Percentiles rank a stretch among this genome's conserved stretches.
phyloP scores from a whole-genome alignment of 2,329 filamentous ascomycete genomes.

The Hortaea werneckii region DNA sequence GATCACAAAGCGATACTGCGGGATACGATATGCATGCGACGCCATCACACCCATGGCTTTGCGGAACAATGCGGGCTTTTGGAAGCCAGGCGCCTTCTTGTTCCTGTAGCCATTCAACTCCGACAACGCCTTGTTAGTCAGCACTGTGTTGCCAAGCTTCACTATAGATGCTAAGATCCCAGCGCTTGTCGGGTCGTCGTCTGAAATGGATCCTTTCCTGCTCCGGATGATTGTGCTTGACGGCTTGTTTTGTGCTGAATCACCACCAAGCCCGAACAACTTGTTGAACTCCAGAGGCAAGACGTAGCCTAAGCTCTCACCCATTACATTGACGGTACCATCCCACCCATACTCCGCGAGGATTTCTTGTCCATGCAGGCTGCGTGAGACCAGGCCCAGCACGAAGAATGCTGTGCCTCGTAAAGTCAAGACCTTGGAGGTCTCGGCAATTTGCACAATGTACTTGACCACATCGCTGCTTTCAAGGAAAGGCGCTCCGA shows the following conservation, averaged over 20 bases:
- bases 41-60: conserved; percentile 79
- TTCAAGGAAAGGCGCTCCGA: conserved; percentile 89
- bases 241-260: background rate
- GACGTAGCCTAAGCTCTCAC: conserved; percentile 76
- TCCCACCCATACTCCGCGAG: conserved; percentile 87
- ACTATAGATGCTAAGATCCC: conserved; percentile 76
- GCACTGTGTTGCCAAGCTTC: conserved; percentile 84
- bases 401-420: conserved; percentile 96
- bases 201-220: conserved; percentile 10
- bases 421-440: conserved; percentile 81
- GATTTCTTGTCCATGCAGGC: conserved; percentile 84
- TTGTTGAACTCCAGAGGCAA: conserved; percentile 69
- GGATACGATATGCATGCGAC: conserved; percentile 78
- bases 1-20: conserved; percentile 78
- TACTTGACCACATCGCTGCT: conserved; percentile 76
- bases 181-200: conserved; percentile 47
- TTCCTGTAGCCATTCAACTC: conserved; percentile 53
- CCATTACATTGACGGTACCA: conserved; percentile 72
- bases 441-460: conserved; percentile 80
- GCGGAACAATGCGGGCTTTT: conserved; percentile 66
- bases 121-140: conserved; percentile 75
- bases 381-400: conserved; percentile 81
- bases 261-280: conserved; percentile 55
- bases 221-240: conserved; percentile 8
- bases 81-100: conserved; percentile 60